Base-by-base conservation (phyloP, 768 basidiomycete genomes). In the Mycena sanguinolenta region DNA sequence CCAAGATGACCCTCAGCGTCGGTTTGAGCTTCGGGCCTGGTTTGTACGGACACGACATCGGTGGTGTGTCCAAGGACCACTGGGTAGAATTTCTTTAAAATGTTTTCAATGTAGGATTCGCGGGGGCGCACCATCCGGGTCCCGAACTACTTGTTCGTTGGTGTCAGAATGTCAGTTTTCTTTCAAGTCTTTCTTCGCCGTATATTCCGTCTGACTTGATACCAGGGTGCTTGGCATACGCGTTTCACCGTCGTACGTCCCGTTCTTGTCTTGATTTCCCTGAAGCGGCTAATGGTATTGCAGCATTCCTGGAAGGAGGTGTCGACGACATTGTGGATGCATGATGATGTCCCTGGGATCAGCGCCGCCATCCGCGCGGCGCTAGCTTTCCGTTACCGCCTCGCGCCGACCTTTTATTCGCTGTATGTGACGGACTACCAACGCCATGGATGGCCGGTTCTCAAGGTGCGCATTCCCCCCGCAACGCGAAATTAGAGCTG, bases 321-420 rank as follows among this genome's bases (percentile, higher is more conserved):
- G 16, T 73, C 72, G 42, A 73, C 72, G 12, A 73, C 72, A 30
- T 17, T 73, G 65, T 73, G 72, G 72, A 73, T 73, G 72, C 70
- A 73, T 53, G 65, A 73, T 58, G 57, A 70, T 25, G 62, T 73
- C 19, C 72, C 69, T 13, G 69, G 69, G 36, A 67, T 73, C 23
- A 73, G 65, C 54, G 69, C 67, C 27, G 58, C 44, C 8, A 67
- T 73, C 39, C 72, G 69, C 23, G 54, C 36, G 0, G 58, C 69
- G 23, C 65, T 73, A 32, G 66, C 57, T 23, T 62, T 73, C 52
- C 69, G 72, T 14, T 73, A 73, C 42, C 72, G 72, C 27, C 72
- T 73, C 27, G 72, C 72, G 58, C 72, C 72, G 12, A 73, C 65
- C 7, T 73, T 73, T 34, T 73, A 73, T 30, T 73, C 72, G 50